Evolutionary conservation across 306 rosid species (phyloP), one percentile per base, ranked within the genome.

Genomic region (Quercus aquifolioides): DNA sequence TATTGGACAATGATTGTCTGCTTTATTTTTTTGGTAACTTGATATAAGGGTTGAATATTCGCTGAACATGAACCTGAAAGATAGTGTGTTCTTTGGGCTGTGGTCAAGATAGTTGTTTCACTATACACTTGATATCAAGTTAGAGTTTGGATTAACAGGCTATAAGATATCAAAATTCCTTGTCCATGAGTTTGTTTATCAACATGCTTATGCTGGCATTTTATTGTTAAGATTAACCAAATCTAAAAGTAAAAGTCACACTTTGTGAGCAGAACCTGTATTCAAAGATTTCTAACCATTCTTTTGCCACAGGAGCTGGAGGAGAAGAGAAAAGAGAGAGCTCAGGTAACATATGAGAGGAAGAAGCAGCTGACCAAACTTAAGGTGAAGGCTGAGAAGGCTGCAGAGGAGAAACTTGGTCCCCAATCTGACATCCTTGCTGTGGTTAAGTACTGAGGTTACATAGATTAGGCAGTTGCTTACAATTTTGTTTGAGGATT

Each of bases 271-370:
- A 11, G 9, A 33, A 3, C 54, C 26, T 71, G 19, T 20, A n/a
- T n/a, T n/a, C n/a, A 31, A 14, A 41, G 4, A 74, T 73, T 55
- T 77, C 67, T 68, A 20, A 57, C 33, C 59, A 54, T 31, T 71
- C 23, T 76, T 20, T 57, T 12, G 1, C 46, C 26, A 41, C 89
- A 88, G 91, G 91, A 89, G 49, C 81, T 91, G 18, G 95, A 91
- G 62, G 80, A 85, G 80, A 91, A 91, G 95, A 84, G 95, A 46
- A 91, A 91, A 69, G 90, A 91, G 57, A 85, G 76, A 21, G 52
- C 91, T n/a, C 82, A 76, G 28, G 17, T 85, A 75, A 69, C 54
- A 17, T 88, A 87, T n/a, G 92, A 91, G 78, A 87, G 86, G 79
- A 91, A 85, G 90, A 91, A 87, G 84, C 91, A 80, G 28, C 89